phyloP scores from a whole-genome alignment of 2,329 filamentous ascomycete species.

The Whalleya microplaca region DNA sequence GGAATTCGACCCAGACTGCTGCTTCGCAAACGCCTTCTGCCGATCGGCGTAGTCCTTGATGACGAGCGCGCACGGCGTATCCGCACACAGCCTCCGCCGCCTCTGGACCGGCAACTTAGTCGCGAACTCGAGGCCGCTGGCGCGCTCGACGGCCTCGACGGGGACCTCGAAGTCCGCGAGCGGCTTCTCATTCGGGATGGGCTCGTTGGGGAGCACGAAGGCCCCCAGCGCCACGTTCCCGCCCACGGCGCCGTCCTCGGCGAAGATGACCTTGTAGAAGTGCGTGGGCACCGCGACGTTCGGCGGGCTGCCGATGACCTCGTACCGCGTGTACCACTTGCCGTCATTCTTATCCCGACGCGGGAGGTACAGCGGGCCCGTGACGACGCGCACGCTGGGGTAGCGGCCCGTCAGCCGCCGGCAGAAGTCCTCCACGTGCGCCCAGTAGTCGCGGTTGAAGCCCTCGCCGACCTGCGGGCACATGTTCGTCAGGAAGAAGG shows the following conservation, averaged over 20 bases:
- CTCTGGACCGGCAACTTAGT: constrained; percentile 73
- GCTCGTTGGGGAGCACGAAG: constrained; percentile 92
- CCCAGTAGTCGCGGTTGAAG: constrained; percentile 99
- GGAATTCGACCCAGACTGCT: constrained; percentile 1
- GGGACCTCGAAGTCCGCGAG: constrained; percentile 94
- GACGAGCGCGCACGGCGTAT: constrained; percentile 81
- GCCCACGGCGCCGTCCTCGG: constrained; percentile 71
- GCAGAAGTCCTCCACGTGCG: constrained; percentile 98
- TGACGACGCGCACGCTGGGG: constrained; percentile 87
- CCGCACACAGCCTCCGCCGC: constrained; percentile 80
- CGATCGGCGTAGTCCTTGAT: constrained; percentile 76
- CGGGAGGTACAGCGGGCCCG: constrained; percentile 90
- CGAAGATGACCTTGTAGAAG: constrained; percentile 99
- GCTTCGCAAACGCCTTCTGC: constrained; percentile 61
- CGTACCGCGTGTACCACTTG: constrained; percentile 95
- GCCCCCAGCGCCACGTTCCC: constrained; percentile 84
- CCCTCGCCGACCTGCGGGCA: constrained; percentile 97
- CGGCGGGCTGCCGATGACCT: constrained; percentile 91
- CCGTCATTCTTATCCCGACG: constrained; percentile 79
- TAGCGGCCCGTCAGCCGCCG: constrained; percentile 79
- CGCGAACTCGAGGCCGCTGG: constrained; percentile 90
- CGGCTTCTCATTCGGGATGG: constrained; percentile 84
- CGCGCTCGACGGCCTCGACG: constrained; percentile 87
- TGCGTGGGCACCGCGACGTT: constrained; percentile 96
- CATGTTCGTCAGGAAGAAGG: constrained; percentile 94